Base-by-base conservation (phyloP, 2,329 filamentous ascomycete genomes). In the Alternaria sp. region DNA sequence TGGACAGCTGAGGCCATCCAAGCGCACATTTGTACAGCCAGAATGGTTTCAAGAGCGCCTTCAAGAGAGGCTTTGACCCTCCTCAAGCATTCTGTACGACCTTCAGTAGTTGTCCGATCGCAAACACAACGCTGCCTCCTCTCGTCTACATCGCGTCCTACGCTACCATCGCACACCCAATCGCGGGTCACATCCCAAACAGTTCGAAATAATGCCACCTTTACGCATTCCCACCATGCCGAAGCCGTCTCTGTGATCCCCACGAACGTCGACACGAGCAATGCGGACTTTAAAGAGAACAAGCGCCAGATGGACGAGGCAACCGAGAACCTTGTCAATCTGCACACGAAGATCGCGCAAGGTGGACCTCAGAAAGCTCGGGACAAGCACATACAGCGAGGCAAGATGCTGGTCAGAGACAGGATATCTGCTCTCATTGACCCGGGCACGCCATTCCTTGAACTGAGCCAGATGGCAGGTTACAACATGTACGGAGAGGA, bases 391-490 rank as follows among this genome's bases (percentile, higher is more conserved):
- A 81, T 96, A 21, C 88, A 90, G 32, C 86, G 94, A 71, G 92
- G 93, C 68, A 98, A 98, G 86, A 97, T 98, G 93, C 86, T 99
- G 60, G 93, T 94, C 3, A 85, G 96, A 68, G 95, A 98, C 80
- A 90, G 95, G 32, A 88, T 99, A 57, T 91, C 93, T 0, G 91
- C 93, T 5, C 83, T 99, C 67, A 87, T 97, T 66, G 95, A 99
- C 76, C 91, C 93, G 0, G 94, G 94, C 5, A 95, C 93, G 2
- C 91, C 91, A 0, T 98, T 99, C 77, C 81, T 99, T 65, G 95
- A 99, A 82, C 85, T 99, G n/a, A 96, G 93, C 17, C 89, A 93
- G n/a, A 85, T 98, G 73, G 95, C 95, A 0, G 95, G 92, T 15
- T 87, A 97, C 76, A 90, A 92, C 62, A 85, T 97, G 55, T 98